Base-by-base conservation (phyloP, 176 grass and related monocot species). In the Hyparrhenia diplandra region DNA sequence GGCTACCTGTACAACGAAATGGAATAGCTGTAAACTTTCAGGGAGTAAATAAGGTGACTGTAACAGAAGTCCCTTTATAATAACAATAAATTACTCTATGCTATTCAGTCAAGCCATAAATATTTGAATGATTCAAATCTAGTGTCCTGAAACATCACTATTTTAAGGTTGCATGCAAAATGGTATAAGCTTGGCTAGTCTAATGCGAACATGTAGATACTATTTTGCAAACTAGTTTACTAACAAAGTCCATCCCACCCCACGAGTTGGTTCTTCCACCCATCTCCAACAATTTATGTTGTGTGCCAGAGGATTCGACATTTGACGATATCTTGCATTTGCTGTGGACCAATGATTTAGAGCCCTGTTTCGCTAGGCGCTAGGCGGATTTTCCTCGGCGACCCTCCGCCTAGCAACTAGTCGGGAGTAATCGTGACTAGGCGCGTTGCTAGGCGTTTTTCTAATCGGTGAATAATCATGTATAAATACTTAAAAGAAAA, bases 1-100 rank as follows among this genome's bases (percentile, higher is more conserved):
- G 80, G 88, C 83, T 67, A 99, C 92, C 96, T 98, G 85, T 58
- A 87, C 20, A 71, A 77, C 18, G 24, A 82, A 54, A 78, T 31
- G 62, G 41, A 64, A 45, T 27, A 45, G 66, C 25, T 16, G 18
- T 52, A 28, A 77, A 77, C 14, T 57, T 80, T 32, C 24, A 27
- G 14, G 69, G 14, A 67, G 8, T 34, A 76, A 66, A 72, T 16
- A 51, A 60, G 25, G 25, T 73, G 8, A 67, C 31, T n/a, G 2
- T 61, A 81, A n/a, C 45, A 71, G 25, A 42, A 66, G 30, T 20
- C 34, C 57, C 11, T 16, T 51, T 13, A 52, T 32, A n/a, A 37
- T 55, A 2, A 80, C 23, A 75, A 30, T 67, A 84, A 60, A 40
- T 68, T 60, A 76, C 71, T 60, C 20, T n/a, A 36, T 18, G 42